Percentiles rank a stretch among this genome's conserved stretches.
These are phyloP conservation scores for Epithemia pelagica DNA, from an alignment of 108 stramenopile genomes.

Conservation along the genomic window DNA sequence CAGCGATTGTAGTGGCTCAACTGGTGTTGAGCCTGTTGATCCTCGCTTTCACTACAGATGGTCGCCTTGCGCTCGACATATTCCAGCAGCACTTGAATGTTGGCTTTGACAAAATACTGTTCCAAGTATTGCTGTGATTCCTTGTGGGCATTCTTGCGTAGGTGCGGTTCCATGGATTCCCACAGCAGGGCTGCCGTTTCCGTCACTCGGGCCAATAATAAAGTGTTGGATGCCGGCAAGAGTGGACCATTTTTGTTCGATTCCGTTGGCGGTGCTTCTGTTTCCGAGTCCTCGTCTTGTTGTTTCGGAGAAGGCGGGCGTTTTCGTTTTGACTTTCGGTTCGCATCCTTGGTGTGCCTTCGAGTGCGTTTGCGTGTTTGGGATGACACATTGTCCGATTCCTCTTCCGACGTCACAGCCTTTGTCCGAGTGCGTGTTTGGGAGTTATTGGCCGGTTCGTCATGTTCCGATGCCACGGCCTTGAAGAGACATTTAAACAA, in stretches of 20 bases:
- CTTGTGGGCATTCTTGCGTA: constrained; percentile 21
- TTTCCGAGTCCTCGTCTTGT: neutral
- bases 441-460: neutral
- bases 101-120: constrained; percentile 43
- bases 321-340: neutral
- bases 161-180: constrained; percentile 47
- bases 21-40: constrained; percentile 10
- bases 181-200: constrained; percentile 56
- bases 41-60: constrained; percentile 2
- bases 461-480: constrained; percentile 21
- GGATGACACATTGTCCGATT: too few species aligned
- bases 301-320: constrained; percentile 14
- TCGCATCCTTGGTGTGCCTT: too few species aligned
- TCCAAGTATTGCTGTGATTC: constrained; percentile 20
- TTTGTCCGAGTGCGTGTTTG: too few species aligned
- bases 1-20: constrained; percentile 27
- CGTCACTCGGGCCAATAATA: constrained; percentile 56
- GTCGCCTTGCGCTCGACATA: constrained; percentile 45
- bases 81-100: constrained; percentile 42
- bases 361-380: too few species aligned
- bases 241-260: too few species aligned
- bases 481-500: constrained; percentile 67
- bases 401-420: too few species aligned
- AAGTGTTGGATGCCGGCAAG: constrained; percentile 33
- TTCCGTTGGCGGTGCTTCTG: too few species aligned